Percentiles rank a stretch among this genome's conserved stretches.
Evolutionary conservation across 169 alveolate genomes (phyloP).

Genomic region (Perkinsus marinus): DNA sequence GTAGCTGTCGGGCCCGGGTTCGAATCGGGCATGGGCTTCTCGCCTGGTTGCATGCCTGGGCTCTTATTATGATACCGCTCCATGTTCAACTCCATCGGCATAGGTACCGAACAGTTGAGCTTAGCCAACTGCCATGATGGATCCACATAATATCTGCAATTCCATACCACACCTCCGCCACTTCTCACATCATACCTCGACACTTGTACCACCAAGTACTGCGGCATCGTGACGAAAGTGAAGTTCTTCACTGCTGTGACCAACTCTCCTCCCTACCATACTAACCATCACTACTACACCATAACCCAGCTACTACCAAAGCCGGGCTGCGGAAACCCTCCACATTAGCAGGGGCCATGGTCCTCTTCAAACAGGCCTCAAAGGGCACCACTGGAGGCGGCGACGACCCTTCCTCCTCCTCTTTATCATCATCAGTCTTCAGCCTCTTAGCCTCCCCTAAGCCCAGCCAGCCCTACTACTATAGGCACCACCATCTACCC

Average conservation of each 20-base stretch:
- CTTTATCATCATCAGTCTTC: not conserved
- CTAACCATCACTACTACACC: not conserved
- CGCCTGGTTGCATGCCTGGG: constrained; percentile 19
- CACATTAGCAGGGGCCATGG: not conserved
- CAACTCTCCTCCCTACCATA: not conserved
- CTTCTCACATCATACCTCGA: not conserved
- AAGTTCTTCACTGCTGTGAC: not conserved
- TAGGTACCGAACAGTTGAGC: constrained; percentile 3
- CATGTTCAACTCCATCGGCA: constrained; percentile 18
- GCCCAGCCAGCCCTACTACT: not conserved
- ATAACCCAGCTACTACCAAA: not conserved
- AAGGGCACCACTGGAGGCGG: not conserved
- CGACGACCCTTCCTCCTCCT: not conserved
- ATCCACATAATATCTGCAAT: not conserved
- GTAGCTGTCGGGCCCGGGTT: not conserved
- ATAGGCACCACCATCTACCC: not conserved
- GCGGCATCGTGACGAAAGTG: constrained; percentile 1
- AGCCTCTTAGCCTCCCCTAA: not conserved
- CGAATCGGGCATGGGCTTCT: constrained; percentile 17
- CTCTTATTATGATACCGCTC: constrained; percentile 1
- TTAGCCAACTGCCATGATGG: not conserved
- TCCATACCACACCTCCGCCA: not conserved
- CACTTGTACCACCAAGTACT: not conserved
- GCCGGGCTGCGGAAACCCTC: not conserved
- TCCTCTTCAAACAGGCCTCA: not conserved